Conservation (phyloP, 2,329 filamentous ascomycete species). For the Penicillium sp. region DNA sequence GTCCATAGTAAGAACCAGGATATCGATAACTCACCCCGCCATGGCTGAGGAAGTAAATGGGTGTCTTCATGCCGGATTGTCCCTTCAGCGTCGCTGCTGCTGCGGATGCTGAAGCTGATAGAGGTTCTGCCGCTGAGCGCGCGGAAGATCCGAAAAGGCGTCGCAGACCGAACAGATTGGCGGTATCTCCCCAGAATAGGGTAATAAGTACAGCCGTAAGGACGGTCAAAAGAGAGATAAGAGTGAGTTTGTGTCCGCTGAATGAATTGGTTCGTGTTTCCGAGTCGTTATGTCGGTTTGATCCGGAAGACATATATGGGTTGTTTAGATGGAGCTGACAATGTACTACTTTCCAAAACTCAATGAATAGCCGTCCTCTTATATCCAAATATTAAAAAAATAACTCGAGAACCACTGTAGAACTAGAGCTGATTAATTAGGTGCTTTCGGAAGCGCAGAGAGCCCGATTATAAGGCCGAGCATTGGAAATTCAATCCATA, state of each 20-base stretch:
- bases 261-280: neutral
- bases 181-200: conserved; percentile 17
- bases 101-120: conserved; percentile 5
- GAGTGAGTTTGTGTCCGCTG: conserved; percentile 8
- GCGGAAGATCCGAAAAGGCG: conserved; percentile 22
- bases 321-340: neutral
- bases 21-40: conserved; percentile 40
- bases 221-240: conserved; percentile 21
- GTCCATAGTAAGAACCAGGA: neutral
- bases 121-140: conserved; percentile 1
- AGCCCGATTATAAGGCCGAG: conserved; percentile 20
- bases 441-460: conserved; percentile 7
- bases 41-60: conserved; percentile 54
- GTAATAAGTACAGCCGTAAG: conserved; percentile 23
- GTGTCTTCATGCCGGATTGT: conserved; percentile 37
- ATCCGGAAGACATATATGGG: conserved; percentile 26
- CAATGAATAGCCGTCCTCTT: neutral
- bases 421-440: conserved; percentile 2
- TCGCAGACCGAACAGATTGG: conserved; percentile 30
- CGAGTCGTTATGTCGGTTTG: conserved; percentile 1
- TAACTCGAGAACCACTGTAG: neutral
- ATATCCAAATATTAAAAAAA: neutral
- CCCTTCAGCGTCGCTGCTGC: neutral
- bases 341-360: neutral
- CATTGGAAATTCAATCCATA: conserved; percentile 4